Evolutionary conservation across 176 grass and related monocot genomes (phyloP), one percentile per base, ranked within the genome.

Genomic region (Avena sativa): DNA sequence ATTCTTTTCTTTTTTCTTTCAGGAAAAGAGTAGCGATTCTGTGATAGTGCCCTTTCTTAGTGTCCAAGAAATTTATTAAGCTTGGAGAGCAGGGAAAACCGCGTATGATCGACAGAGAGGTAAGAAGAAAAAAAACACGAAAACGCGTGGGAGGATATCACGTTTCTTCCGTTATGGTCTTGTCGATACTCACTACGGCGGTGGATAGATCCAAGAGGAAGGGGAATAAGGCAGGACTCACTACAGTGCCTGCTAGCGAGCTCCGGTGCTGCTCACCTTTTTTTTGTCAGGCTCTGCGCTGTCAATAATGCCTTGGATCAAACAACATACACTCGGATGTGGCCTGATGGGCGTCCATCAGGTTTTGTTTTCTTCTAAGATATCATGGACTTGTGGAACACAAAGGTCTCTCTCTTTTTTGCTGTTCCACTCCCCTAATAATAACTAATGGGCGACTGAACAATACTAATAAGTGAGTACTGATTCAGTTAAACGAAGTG

Each of bases 91-190:
- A 79, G 49, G 48, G 21, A 26, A 76, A 30, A 26, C 8, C 47
- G 73, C 73, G 72, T 75, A 14, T 9, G 36, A n/a, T 3, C 11
- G 2, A 3, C 34, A 12, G 12, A 25, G 5, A 7, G 8, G 28
- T 28, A 28, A 28, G 28, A 28, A 34, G 43, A 20, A 2, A 69
- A 10, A 76, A 10, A 25, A 76, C 13, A 16, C 9, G 23, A 13
- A 76, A 53, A 81, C 88, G 88, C 83, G 83, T 81, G 19, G 17
- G 73, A 6, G 5, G 67, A 25, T 17, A 69, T 83, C 74, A 38
- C 36, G 36, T 38, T 4, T 38, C 36, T 3, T 38, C 36, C 36
- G 36, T 4, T 38, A 38, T 38, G 36, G 36, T 38, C 36, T 4
- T 38, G 36, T 38, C 4, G 36, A 38, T 38, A 38, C 36, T 38